These are phyloP conservation scores for Diplodia corticola DNA, from an alignment of 2,329 filamentous ascomycete species.

Conservation along the genomic window DNA sequence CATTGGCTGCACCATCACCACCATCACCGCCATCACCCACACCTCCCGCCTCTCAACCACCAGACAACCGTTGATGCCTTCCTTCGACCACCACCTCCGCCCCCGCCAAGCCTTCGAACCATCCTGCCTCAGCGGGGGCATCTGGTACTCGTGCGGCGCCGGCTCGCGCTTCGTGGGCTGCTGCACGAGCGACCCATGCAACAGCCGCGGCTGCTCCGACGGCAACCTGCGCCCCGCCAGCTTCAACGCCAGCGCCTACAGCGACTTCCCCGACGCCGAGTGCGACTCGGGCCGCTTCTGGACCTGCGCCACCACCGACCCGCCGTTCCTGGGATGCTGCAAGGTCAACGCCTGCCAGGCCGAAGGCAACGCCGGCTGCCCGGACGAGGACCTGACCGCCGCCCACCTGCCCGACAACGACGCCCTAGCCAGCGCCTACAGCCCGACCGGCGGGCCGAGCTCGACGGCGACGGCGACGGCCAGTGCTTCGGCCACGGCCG, in stretches of 20 bases:
- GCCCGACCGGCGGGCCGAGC: slow-evolving; percentile 9
- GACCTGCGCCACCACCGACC: slow-evolving; percentile 34
- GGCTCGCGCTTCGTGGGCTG: slow-evolving; percentile 44
- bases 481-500: not conserved
- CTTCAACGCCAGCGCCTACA: slow-evolving; percentile 37
- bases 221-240: slow-evolving; percentile 35
- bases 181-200: slow-evolving; percentile 41
- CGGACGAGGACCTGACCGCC: slow-evolving; percentile 30
- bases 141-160: slow-evolving; percentile 39
- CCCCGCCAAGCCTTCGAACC: slow-evolving; percentile 31
- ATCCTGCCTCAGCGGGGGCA: slow-evolving; percentile 37
- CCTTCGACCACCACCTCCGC: not conserved
- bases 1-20: not conserved
- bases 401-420: slow-evolving; percentile 31
- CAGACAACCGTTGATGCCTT: slow-evolving; percentile 9
- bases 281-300: slow-evolving; percentile 39
- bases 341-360: slow-evolving; percentile 37
- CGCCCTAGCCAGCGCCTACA: slow-evolving; percentile 29
- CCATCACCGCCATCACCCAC: too few species aligned
- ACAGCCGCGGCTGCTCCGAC: slow-evolving; percentile 37
- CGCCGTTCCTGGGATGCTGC: slow-evolving; percentile 44
- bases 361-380: slow-evolving; percentile 29
- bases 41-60: too few species aligned
- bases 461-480: slow-evolving; percentile 16
- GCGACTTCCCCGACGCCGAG: slow-evolving; percentile 35